Evolutionary conservation across 2,329 filamentous ascomycete species (phyloP), one percentile per base, ranked within the genome.

Genomic region (Aspergillus pseudoviridinutans): DNA sequence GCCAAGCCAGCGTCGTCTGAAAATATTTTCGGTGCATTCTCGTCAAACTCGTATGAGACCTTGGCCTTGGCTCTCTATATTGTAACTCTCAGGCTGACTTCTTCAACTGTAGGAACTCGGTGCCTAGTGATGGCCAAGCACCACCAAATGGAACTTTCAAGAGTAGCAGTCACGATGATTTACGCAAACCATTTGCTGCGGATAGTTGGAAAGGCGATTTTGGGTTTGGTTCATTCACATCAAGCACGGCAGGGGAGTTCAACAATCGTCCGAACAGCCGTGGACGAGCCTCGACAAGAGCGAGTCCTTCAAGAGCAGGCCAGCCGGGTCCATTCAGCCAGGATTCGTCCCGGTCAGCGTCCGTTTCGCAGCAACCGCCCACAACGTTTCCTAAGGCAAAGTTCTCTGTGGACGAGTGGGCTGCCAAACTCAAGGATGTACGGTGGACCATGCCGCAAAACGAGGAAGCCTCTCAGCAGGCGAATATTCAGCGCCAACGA

Each of bases 131-230:
- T 10, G 55, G 53, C 51, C 51, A 51, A n/a, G 53, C 51, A 47
- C 51, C 56, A 12, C 54, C 61, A 50, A 56, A 64, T 53, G 58
- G 64, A 38, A 55, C 64, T 20, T 68, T 67, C 38, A 75, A 70
- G 49, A 72, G 70, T 47, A 72, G 65, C 44, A 73, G 68, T 54
- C 66, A 75, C 54, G 70, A 66, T 46, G 60, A 66, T 47, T 51
- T 73, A 49, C 71, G 71, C 28, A 74, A 74, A 32, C 71, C 71
- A 49, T 80, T 80, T 51, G 76, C 75, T 4, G 74, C 75, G 1
- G 69, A 71, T 12, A 74, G 75, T 22, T 79, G 76, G 76, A 68
- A 72, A 50, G 69, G 69, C 50, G 72, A 71, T 49, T 67, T 78
- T 53, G 60, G 63, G 2, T 68, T 73, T 28, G 71, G 74, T 20